phyloP scores from a whole-genome alignment of 208 protist species.

The Acanthamoeba healyi region DNA sequence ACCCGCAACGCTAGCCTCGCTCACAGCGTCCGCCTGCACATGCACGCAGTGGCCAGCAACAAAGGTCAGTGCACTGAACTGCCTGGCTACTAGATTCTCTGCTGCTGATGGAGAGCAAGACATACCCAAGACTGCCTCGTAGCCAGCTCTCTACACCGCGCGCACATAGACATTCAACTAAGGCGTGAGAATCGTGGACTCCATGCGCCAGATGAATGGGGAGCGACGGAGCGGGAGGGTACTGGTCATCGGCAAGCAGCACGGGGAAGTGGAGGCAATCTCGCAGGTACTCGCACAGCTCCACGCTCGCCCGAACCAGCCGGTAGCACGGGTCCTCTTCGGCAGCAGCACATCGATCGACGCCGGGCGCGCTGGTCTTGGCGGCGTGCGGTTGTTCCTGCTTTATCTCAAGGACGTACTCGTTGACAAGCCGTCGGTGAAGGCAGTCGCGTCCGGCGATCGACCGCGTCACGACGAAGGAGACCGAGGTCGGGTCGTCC shows the following conservation, averaged over 20 bases:
- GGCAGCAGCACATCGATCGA: no score
- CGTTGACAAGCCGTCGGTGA: slow-evolving; percentile 73
- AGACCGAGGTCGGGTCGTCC: neutral
- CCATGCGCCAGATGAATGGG: neutral
- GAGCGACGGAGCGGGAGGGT: neutral
- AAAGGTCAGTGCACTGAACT: no score
- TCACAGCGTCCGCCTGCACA: neutral
- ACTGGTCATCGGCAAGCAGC: neutral
- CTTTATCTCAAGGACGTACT: slow-evolving; percentile 66
- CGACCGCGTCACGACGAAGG: slow-evolving; percentile 13
- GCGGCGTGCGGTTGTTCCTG: neutral
- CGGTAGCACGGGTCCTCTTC: neutral
- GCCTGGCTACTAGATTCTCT: no score
- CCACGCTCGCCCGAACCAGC: neutral
- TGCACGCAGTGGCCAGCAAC: neutral
- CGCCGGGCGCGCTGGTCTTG: no score
- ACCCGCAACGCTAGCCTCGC: slow-evolving; percentile 50
- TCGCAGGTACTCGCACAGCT: slow-evolving; percentile 62
- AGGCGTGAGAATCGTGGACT: neutral
- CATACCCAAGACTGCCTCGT: neutral
- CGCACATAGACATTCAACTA: neutral
- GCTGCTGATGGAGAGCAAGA: neutral
- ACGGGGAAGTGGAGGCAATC: slow-evolving; percentile 64
- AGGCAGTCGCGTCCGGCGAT: slow-evolving; percentile 35
- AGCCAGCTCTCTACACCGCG: slow-evolving; percentile 21